Evolutionary conservation across 495 filamentous ascomycete genomes (phyloP).

Genomic region (Staphylotrichum tortipilum): DNA sequence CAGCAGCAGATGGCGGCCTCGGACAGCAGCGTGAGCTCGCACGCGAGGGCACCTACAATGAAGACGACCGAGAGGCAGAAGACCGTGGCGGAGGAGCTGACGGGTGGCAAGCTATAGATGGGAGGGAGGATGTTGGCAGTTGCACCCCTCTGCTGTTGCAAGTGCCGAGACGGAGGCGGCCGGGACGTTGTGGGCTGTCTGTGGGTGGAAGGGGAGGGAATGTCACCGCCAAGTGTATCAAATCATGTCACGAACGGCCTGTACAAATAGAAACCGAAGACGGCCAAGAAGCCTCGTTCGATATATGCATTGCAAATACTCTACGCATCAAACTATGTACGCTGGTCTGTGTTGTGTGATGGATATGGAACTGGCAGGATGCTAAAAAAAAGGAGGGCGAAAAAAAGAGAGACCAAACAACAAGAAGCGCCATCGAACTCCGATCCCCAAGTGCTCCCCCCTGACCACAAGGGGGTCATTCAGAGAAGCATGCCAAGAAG

Average conservation of each 20-base stretch:
- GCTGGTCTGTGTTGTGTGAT: not conserved
- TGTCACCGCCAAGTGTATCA: constrained; percentile 7
- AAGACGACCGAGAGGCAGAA: constrained; percentile 32
- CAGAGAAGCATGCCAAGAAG: too few species aligned
- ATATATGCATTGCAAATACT: constrained; percentile 9
- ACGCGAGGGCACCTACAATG: constrained; percentile 9
- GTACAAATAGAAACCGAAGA: constrained; percentile 21
- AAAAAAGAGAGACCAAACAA: too few species aligned
- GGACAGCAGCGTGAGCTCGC: too few species aligned
- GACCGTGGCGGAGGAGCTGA: constrained; percentile 40
- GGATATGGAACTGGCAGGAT: too few species aligned
- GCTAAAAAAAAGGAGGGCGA: too few species aligned
- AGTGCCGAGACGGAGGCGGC: too few species aligned
- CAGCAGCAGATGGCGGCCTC: constrained; percentile 16
- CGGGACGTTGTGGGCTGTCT: too few species aligned
- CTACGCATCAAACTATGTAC: constrained; percentile 1
- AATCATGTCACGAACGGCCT: constrained; percentile 5
- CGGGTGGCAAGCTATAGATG: constrained; percentile 38
- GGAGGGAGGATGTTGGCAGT: too few species aligned
- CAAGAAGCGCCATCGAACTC: constrained; percentile 3
- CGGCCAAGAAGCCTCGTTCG: not conserved
- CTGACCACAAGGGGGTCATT: too few species aligned
- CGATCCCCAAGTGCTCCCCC: not conserved
- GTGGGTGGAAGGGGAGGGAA: too few species aligned
- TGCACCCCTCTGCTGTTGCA: not conserved